Base-by-base conservation (phyloP, 208 protist genomes). In the Blastocrithidia nonstop region DNA sequence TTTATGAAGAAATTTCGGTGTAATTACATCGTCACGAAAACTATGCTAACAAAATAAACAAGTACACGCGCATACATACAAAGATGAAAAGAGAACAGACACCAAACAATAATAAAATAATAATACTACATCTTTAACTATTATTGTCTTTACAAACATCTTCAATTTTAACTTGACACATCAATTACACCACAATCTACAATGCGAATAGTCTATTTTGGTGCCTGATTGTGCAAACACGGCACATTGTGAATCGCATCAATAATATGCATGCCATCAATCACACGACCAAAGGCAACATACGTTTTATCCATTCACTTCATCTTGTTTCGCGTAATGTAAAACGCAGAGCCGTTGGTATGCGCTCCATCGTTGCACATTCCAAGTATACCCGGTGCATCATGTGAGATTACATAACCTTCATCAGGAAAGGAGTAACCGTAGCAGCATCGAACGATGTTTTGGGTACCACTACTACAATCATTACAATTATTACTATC, bases 261-360 rank as follows among this genome's bases (percentile, higher is more conserved):
- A 31, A 95, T 71, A n/a, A 80, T 65, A 9, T 78, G 38, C 65
- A 86, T 82, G 29, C 91, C 91, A 52, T 94, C 80, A 17, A 95
- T 80, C 26, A 96, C 91, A n/a, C 73, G 67, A 7, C 95, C 95
- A 66, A 98, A 97, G 16, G 93, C 93, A 0, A 96, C 87, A 60
- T 98, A 96, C 44, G 83, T 86, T 6, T 67, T 55, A 50, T 96
- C 88, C 78, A 96, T 91, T 82, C 81, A 92, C 16, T 66, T 70
- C 67, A 81, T 73, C 19, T 61, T 45, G 26, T 66, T 64, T 23
- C 63, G 60, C 7, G 86, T 94, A 22, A 94, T 84, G 62, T 93
- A 94, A 61, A 94, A 94, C 16, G 68, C 56, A 15, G 82, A 92
- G 13, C 71, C 68, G 58, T 87, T 93, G 4, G 77, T 93, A 60